Evolutionary conservation across 2,329 filamentous ascomycete species (phyloP).

Genomic region (Bipolaris zeicola): DNA sequence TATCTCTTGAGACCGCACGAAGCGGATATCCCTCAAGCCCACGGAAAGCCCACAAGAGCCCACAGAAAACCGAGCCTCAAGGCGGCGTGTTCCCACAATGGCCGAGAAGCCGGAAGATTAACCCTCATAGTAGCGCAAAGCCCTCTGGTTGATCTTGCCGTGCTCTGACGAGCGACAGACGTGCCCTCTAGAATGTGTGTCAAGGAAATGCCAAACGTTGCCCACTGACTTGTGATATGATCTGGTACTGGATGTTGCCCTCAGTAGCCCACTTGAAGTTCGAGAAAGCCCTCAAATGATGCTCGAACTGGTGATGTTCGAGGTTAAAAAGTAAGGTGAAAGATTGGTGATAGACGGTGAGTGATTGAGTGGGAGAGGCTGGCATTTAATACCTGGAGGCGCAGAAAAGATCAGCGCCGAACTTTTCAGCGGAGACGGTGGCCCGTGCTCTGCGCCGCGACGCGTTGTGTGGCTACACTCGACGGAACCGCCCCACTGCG

Average conservation of each 20-base stretch:
- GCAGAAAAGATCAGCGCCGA: slow-evolving; percentile 19
- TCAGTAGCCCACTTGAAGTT: slow-evolving; percentile 45
- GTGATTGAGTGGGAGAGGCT: slow-evolving; percentile 18
- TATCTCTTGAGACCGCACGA: slow-evolving; percentile 49
- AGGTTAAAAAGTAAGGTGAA: slow-evolving; percentile 27
- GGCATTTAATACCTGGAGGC: slow-evolving; percentile 15
- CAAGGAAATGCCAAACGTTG: slow-evolving; percentile 49
- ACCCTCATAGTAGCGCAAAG: slow-evolving; percentile 50
- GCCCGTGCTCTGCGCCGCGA: slow-evolving; percentile 4
- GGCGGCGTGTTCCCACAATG: slow-evolving; percentile 60
- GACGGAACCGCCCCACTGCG: slow-evolving; percentile 8
- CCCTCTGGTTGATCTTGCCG: slow-evolving; percentile 47
- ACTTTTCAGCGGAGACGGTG: slow-evolving; percentile 19
- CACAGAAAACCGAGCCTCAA: slow-evolving; percentile 52
- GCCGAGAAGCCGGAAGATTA: slow-evolving; percentile 54
- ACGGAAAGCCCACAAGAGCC: slow-evolving; percentile 54
- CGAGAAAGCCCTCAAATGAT: slow-evolving; percentile 40
- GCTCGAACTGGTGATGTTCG: slow-evolving; percentile 28
- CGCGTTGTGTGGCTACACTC: slow-evolving; percentile 10
- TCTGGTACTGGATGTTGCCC: slow-evolving; percentile 40
- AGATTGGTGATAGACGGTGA: slow-evolving; percentile 22
- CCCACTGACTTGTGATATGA: slow-evolving; percentile 49
- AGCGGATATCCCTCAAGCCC: slow-evolving; percentile 51
- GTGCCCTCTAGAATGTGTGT: slow-evolving; percentile 45
- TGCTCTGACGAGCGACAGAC: slow-evolving; percentile 46